phyloP scores from a whole-genome alignment of 192 early-diverging fungal species.

The Coemansia sp. region DNA sequence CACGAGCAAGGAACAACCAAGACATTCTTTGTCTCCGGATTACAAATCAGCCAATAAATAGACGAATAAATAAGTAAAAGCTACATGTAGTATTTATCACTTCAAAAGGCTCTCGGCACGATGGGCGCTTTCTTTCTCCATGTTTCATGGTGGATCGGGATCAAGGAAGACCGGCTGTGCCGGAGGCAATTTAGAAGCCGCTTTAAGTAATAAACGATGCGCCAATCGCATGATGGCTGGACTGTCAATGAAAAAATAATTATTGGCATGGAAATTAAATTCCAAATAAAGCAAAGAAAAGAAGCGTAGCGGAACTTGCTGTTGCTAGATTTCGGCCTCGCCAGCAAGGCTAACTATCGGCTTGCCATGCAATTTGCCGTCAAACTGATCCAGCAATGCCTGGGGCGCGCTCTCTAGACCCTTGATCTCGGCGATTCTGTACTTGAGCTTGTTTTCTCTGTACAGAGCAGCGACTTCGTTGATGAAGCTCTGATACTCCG shows the following conservation, averaged over 20 bases:
- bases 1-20: no score
- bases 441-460: slow-evolving; percentile 59
- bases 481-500: slow-evolving; percentile 54
- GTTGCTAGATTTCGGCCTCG: not conserved
- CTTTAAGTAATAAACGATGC: no score
- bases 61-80: no score
- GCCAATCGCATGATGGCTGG: no score
- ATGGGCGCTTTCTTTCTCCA: not conserved
- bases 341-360: slow-evolving; percentile 51
- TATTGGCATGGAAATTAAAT: no score
- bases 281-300: not conserved
- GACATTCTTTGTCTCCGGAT: not conserved
- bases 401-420: slow-evolving; percentile 66
- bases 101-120: no score
- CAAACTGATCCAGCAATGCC: slow-evolving; percentile 58
- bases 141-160: no score
- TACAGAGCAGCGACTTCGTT: slow-evolving; percentile 56
- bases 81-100: no score
- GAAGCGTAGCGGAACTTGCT: not conserved
- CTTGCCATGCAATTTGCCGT: slow-evolving; percentile 71
- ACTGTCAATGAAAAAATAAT: no score
- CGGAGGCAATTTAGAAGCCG: no score
- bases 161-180: no score
- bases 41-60: not conserved
- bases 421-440: slow-evolving; percentile 56